A percentile compares a stretch with the other conserved stretches of the same genome.
Conservation (phyloP, 768 basidiomycete genomes). For the Leccinum barrowsii region DNA sequence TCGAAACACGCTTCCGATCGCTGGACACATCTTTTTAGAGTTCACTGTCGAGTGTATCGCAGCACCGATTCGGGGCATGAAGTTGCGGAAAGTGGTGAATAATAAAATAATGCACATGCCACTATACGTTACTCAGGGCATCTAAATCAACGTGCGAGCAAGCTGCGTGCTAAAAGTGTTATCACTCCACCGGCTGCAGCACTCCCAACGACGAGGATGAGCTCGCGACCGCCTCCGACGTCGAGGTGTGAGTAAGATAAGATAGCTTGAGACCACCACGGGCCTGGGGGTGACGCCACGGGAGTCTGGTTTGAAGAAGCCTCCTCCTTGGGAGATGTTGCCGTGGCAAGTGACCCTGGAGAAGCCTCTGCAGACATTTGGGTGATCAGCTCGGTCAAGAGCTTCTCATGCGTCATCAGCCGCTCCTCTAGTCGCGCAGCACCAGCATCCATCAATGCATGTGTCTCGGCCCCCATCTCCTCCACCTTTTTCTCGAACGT, state of each 20-base stretch:
- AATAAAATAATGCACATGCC: neutral
- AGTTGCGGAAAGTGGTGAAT: slow-evolving; percentile 4
- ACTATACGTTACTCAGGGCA: too few species aligned
- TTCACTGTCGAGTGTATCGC: slow-evolving; percentile 31
- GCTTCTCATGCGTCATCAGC: slow-evolving; percentile 45
- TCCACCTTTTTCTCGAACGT: slow-evolving; percentile 84
- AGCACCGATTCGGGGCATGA: slow-evolving; percentile 8
- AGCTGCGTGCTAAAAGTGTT: slow-evolving; percentile 18
- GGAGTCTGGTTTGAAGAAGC: neutral
- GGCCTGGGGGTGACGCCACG: neutral
- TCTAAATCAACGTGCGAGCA: slow-evolving; percentile 18
- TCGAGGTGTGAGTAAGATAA: slow-evolving; percentile 11
- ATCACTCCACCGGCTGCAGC: slow-evolving; percentile 28
- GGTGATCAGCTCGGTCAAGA: slow-evolving; percentile 30
- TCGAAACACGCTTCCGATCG: neutral
- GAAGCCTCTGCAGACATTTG: slow-evolving; percentile 13
- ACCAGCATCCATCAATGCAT: slow-evolving; percentile 43
- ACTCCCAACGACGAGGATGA: slow-evolving; percentile 28
- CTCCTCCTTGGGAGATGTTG: slow-evolving; percentile 6
- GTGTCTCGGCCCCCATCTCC: slow-evolving; percentile 45
- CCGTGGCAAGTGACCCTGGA: slow-evolving; percentile 4
- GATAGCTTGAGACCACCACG: slow-evolving; percentile 12
- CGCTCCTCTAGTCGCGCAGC: slow-evolving; percentile 46
- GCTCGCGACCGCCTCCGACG: slow-evolving; percentile 16
- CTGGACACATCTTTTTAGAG: slow-evolving; percentile 10